Evolutionary conservation across 805 yeast genomes (phyloP), one percentile per base, ranked within the genome.

Genomic region (Ogataea ganodermae): DNA sequence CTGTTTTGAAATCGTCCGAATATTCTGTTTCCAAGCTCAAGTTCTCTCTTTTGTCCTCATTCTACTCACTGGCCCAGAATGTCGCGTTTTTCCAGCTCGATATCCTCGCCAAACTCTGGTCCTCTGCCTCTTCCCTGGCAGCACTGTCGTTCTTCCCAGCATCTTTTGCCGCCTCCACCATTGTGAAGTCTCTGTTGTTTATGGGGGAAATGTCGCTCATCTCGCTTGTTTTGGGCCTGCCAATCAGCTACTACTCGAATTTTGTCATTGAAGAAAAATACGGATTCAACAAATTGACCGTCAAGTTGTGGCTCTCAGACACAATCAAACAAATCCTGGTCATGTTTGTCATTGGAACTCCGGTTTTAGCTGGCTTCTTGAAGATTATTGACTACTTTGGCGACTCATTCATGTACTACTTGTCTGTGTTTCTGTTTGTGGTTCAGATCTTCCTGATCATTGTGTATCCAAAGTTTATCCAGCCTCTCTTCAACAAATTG

Each of bases 201-300:
- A 67, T 81, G 56, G 70, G 80, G 35, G 73, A 74, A 21, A 71
- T 80, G 58, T 70, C 81, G 26, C 45, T 73, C 20, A 50, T 83
- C 37, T 72, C 83, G 7, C 71, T 83, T 2, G 42, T 89, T 2
- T 49, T 81, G 24, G 73, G 79, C 3, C 64, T 86, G 45, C 99
- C 99, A 3, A 62, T 83, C 18, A 74, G 83, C 8, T 83, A 86
- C 65, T 91, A 90, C 68, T 72, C 78, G 48, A 85, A 86, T 58
- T 94, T 94, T 71, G 91, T 90, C 13, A 74, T 94, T 57, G 99
- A 94, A 69, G 96, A 92, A 65, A 81, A 81, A 68, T 92, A 76
- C 60, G 99, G 99, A 1, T 94, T 94, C 72, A 94, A 94, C 72
- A 94, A 94, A 68, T 75, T 80, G 56, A 92, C 97, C 2, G 51